Evolutionary conservation across 495 filamentous ascomycete genomes (phyloP), one percentile per base, ranked within the genome.

Genomic region (Penicillium desertorum): DNA sequence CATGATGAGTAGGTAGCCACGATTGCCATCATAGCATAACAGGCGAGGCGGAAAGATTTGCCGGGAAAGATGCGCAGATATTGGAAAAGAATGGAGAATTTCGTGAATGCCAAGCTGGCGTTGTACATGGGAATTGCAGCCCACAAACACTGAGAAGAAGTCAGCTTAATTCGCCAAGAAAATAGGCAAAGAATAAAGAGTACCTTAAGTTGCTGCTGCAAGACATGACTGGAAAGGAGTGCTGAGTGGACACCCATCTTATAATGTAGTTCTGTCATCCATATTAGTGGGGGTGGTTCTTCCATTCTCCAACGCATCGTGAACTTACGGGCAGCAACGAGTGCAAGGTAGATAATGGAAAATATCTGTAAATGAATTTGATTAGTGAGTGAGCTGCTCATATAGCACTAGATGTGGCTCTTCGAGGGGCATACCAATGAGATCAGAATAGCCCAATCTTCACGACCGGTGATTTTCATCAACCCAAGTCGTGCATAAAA

Each of bases 71-170:
- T 75, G 51, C 76, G 73, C 20, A 78, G 68, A 59, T 80, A 81
- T 63, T 77, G 75, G 37, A 79, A 71, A 30, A 79, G 70, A 49
- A 79, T 79, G 51, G 77, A 79, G 57, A 76, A 68, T 62, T 79
- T 79, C 19, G 73, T 76, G 57, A 70, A 71, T 42, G 56, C 61
- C 36, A 76, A 55, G 46, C 72, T 76, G 51, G 71, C 67, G 34
- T 73, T 73, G 59, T 78, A 78, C 49, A 76, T 64, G n/a, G 74
- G 74, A 32, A 76, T 75, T 17, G 72, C 66, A 11, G 61, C 69
- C 72, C 72, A 76, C 27, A 76, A 64, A 25, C 64, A 64, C 72
- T 75, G 37, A 42, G 23, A 19, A 10, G 4, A 14, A n/a, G 17
- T 48, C 14, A 55, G 36, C 3, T 45, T 37, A 27, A 10, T 12